Percentiles rank a stretch among this genome's conserved stretches.
phyloP scores from a whole-genome alignment of 176 grass and related monocot species.

The Lolium perenne region DNA sequence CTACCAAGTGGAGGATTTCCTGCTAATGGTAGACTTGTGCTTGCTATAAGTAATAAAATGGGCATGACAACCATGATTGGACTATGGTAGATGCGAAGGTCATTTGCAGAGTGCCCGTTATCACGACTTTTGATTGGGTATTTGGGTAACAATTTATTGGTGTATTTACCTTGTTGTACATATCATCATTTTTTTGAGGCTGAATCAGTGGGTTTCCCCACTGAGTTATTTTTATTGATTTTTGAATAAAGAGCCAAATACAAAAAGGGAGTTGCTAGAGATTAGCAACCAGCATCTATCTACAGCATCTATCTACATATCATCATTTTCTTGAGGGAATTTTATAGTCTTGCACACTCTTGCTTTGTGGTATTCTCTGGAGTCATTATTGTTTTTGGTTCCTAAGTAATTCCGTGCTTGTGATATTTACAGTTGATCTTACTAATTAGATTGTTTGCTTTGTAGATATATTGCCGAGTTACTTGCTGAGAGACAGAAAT shows the following conservation, averaged over 20 bases:
- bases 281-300: no score
- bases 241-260: no score
- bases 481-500: conserved; percentile 91
- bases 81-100: not conserved
- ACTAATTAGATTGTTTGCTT: conserved; percentile 23
- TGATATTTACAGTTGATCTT: conserved; percentile 8
- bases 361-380: not conserved
- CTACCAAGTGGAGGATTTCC: conserved; percentile 1
- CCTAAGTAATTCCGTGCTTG: not conserved
- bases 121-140: conserved; percentile 27
- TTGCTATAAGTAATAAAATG: conserved; percentile 30
- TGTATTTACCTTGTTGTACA: conserved; percentile 10
- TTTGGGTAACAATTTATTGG: not conserved
- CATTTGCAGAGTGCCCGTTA: not conserved
- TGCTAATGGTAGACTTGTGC: conserved; percentile 31
- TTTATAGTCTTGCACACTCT: not conserved
- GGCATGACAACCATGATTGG: conserved; percentile 18
- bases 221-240: no score
- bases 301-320: not conserved
- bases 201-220: no score
- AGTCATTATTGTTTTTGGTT: not conserved
- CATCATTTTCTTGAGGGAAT: not conserved
- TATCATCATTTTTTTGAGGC: not conserved
- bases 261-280: no score
- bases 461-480: conserved; percentile 84